A percentile compares a stretch with the other conserved stretches of the same genome.
Evolutionary conservation across 495 filamentous ascomycete genomes (phyloP).

Genomic region (Penicillium silybi): DNA sequence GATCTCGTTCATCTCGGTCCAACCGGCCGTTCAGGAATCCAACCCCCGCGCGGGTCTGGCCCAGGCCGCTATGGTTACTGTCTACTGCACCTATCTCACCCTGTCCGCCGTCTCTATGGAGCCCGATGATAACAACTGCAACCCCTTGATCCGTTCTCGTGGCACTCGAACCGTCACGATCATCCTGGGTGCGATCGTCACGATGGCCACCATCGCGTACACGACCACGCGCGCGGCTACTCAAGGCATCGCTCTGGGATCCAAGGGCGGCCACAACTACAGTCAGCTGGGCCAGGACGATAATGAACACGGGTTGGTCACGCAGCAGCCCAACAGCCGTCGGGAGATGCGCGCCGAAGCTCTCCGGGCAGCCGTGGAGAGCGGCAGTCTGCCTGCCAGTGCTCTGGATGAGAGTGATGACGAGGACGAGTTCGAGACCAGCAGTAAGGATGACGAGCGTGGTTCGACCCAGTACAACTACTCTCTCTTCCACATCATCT

Average conservation of each 20-base stretch:
- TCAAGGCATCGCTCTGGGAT: slow-evolving; percentile 80
- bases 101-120: slow-evolving; percentile 99
- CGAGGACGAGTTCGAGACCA: slow-evolving; percentile 52
- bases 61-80: slow-evolving; percentile 93
- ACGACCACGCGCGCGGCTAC: slow-evolving; percentile 96
- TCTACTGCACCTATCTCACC: slow-evolving; percentile 98
- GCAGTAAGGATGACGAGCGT: slow-evolving; percentile 75
- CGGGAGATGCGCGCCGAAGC: slow-evolving; percentile 91
- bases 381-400: slow-evolving; percentile 85
- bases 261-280: slow-evolving; percentile 57
- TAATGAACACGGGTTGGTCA: slow-evolving; percentile 81
- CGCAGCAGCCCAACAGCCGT: slow-evolving; percentile 73
- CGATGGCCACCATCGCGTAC: slow-evolving; percentile 95
- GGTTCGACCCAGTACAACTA: slow-evolving; percentile 93
- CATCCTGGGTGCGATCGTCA: slow-evolving; percentile 88
- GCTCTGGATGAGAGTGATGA: slow-evolving; percentile 81
- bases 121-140: slow-evolving; percentile 91
- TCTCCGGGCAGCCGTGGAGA: slow-evolving; percentile 85
- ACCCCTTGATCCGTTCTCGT: slow-evolving; percentile 82
- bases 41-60: slow-evolving; percentile 92
- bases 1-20: slow-evolving; percentile 80
- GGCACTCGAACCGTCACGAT: slow-evolving; percentile 88
- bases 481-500: slow-evolving; percentile 94
- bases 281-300: slow-evolving; percentile 63
- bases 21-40: slow-evolving; percentile 84